Evolutionary conservation across 768 basidiomycete species (phyloP).

Genomic region (Ramaria rubella): DNA sequence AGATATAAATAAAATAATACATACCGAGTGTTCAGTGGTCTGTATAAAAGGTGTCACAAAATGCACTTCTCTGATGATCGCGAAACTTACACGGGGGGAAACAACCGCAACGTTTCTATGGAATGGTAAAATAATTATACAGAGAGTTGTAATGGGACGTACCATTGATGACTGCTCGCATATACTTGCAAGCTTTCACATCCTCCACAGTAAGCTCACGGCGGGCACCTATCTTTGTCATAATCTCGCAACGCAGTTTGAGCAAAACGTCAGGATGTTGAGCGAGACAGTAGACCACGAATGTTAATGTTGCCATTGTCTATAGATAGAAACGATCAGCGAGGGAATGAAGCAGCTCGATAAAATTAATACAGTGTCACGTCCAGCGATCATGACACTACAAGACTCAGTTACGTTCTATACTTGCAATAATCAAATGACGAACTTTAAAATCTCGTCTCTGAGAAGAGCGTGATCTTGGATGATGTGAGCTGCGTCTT

Average conservation of each 20-base stretch:
- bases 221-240: conserved; percentile 42
- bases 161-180: conserved; percentile 63
- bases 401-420: neutral
- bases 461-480: conserved; percentile 11
- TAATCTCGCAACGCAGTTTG: conserved; percentile 51
- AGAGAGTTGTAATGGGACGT: conserved; percentile 9
- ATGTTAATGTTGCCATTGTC: conserved; percentile 31
- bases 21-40: conserved; percentile 30
- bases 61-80: neutral
- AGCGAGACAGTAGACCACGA: conserved; percentile 40
- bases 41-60: conserved; percentile 12
- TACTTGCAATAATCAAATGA: neutral
- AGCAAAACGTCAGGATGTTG: conserved; percentile 42
- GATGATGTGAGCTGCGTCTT: neutral
- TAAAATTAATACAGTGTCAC: conserved; percentile 18
- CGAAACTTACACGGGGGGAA: conserved; percentile 24
- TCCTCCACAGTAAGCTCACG: conserved; percentile 48
- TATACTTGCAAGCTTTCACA: conserved; percentile 55
- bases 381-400: conserved; percentile 19
- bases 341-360: conserved; percentile 9
- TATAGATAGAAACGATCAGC: conserved; percentile 4
- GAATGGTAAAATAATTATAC: neutral
- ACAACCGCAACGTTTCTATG: conserved; percentile 39
- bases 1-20: neutral
- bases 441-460: conserved; percentile 17